phyloP scores from a whole-genome alignment of 1,139 yeast genomes.

The Magnusiomyces magnusii region DNA sequence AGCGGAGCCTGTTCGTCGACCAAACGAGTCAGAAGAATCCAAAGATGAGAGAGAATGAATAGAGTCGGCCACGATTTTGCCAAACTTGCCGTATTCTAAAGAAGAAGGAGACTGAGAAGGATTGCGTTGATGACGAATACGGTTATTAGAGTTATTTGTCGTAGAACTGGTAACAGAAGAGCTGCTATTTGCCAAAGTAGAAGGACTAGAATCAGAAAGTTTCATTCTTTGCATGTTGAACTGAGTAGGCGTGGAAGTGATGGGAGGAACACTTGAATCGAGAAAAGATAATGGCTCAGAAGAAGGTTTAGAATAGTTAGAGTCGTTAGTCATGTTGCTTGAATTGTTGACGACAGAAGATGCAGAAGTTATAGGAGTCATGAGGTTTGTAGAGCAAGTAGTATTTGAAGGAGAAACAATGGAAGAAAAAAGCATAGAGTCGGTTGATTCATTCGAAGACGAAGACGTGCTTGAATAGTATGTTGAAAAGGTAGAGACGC shows the following conservation, averaged over 20 bases:
- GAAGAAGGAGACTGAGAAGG: background rate
- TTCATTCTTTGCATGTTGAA: background rate
- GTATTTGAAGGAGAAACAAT: constrained; percentile 4
- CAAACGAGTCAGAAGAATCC: background rate
- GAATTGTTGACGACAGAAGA: background rate
- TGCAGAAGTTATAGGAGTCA: background rate
- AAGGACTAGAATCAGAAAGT: background rate
- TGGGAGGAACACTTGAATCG: background rate
- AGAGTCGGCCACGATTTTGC: constrained; percentile 5
- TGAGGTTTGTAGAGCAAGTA: background rate
- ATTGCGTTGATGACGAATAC: background rate
- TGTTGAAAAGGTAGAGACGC: constrained; percentile 6
- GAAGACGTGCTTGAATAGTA: constrained; percentile 2
- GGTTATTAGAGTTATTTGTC: background rate
- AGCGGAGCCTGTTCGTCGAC: background rate
- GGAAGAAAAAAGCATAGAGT: constrained; percentile 3
- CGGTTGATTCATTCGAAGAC: constrained; percentile 8
- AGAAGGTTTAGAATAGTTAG: background rate
- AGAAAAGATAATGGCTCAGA: background rate
- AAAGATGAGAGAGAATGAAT: constrained; percentile 3
- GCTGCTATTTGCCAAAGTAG: background rate
- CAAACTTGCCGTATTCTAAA: constrained; percentile 5
- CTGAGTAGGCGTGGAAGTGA: background rate
- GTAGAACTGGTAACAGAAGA: background rate
- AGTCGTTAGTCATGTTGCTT: background rate